Evolutionary conservation across 1,284 basidiomycete species (phyloP).

Genomic region (Puccinia novopanici): DNA sequence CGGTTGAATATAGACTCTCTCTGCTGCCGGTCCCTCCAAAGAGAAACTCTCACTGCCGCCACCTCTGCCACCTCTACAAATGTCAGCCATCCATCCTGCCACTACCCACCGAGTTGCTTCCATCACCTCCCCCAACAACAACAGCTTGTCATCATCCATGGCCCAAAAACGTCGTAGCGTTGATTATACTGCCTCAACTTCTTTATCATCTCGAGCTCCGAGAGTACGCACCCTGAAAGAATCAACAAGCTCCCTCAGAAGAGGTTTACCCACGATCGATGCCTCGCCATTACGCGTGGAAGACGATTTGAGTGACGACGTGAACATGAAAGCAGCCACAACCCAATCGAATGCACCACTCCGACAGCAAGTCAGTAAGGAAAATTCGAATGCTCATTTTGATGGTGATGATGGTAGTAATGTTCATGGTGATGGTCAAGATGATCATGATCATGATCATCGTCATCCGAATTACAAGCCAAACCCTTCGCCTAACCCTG

Average conservation of each 20-base stretch:
- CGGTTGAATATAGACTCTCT: constrained; percentile 86
- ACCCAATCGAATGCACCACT: background rate
- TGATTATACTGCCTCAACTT: constrained; percentile 54
- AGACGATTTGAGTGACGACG: constrained; percentile 12
- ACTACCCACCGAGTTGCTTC: constrained; percentile 73
- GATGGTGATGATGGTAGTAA: too few species aligned
- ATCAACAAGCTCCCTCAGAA: constrained; percentile 66
- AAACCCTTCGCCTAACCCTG: background rate
- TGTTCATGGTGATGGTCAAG: background rate
- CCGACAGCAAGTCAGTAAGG: constrained; percentile 37
- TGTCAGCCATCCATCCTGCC: constrained; percentile 73
- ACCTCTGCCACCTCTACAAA: constrained; percentile 78
- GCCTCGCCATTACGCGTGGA: constrained; percentile 64
- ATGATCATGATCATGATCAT: background rate
- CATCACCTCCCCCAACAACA: constrained; percentile 65
- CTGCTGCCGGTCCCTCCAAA: constrained; percentile 72
- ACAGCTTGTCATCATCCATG: constrained; percentile 57
- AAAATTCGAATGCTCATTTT: too few species aligned
- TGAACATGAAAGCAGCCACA: background rate
- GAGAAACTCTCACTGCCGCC: constrained; percentile 63
- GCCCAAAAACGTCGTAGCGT: constrained; percentile 60
- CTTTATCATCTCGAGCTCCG: constrained; percentile 60
- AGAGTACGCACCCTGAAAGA: constrained; percentile 65
- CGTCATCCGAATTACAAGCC: background rate
- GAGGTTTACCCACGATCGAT: constrained; percentile 69